A percentile compares a stretch with the other conserved stretches of the same genome.
Conservation (phyloP, 768 basidiomycete species). For the Tylopilus subfusipes region DNA sequence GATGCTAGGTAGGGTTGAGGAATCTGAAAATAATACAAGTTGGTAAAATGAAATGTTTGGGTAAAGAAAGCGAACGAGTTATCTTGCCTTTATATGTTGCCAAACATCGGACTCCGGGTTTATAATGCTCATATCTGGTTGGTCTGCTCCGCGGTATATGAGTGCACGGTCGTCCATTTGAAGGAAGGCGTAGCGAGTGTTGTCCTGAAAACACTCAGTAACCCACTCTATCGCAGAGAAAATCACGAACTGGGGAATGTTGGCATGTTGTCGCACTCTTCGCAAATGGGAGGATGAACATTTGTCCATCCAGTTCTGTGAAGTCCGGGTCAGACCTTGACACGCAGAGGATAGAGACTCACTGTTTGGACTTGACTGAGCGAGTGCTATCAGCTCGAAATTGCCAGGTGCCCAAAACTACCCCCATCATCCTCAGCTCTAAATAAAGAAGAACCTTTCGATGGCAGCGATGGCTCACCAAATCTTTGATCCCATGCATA, state of each 20-base stretch:
- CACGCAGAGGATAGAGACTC: slow-evolving; percentile 13
- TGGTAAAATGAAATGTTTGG: neutral
- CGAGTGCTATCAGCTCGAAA: slow-evolving; percentile 79
- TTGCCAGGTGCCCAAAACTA: slow-evolving; percentile 96
- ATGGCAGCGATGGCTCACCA: slow-evolving; percentile 47
- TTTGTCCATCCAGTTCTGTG: slow-evolving; percentile 59
- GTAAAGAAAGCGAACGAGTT: neutral
- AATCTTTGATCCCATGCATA: slow-evolving; percentile 71
- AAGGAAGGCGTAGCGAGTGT: slow-evolving; percentile 91
- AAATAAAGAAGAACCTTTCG: neutral
- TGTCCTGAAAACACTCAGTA: slow-evolving; percentile 58
- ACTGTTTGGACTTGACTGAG: slow-evolving; percentile 53
- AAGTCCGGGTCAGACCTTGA: slow-evolving; percentile 1
- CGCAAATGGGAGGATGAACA: slow-evolving; percentile 88
- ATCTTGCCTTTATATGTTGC: slow-evolving; percentile 85
- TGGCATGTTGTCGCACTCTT: slow-evolving; percentile 92
- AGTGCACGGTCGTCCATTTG: slow-evolving; percentile 94
- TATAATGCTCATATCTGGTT: slow-evolving; percentile 97
- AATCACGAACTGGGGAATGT: slow-evolving; percentile 73
- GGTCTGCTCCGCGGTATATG: slow-evolving; percentile 93
- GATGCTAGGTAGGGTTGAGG: slow-evolving; percentile 83
- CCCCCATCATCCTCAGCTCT: neutral
- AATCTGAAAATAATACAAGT: slow-evolving; percentile 48
- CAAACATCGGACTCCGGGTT: slow-evolving; percentile 98
- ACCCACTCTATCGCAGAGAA: neutral